A percentile compares a stretch with the other conserved stretches of the same genome.
These are phyloP conservation scores for Suhomyces anneliseae DNA, from an alignment of 1,139 yeast species.

Conservation along the genomic window DNA sequence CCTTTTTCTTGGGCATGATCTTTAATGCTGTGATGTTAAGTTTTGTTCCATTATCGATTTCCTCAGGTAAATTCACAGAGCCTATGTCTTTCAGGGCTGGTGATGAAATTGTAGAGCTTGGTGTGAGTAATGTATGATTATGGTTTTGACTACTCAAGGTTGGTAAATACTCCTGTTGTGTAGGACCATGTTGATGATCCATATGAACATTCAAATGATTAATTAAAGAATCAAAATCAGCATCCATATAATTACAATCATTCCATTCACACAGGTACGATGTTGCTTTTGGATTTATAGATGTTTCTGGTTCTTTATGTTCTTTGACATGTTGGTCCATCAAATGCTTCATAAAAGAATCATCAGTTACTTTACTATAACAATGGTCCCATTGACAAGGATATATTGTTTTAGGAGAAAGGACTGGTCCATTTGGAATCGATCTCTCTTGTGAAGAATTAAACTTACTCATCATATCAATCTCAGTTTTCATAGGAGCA, in stretches of 20 bases:
- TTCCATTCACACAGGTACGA: slow-evolving; percentile 68
- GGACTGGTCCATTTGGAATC: neutral
- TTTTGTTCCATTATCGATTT: neutral
- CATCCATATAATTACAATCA: slow-evolving; percentile 58
- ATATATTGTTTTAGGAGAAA: slow-evolving; percentile 9
- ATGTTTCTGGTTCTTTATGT: slow-evolving; percentile 18
- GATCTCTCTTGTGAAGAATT: slow-evolving; percentile 3
- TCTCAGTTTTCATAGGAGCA: neutral
- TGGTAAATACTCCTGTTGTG: slow-evolving; percentile 5
- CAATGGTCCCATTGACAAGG: slow-evolving; percentile 64
- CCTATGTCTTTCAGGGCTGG: slow-evolving; percentile 1
- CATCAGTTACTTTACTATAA: slow-evolving; percentile 37
- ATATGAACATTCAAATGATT: slow-evolving; percentile 62
- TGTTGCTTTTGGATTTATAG: slow-evolving; percentile 14
- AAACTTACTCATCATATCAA: slow-evolving; percentile 2
- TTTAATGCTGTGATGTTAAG: slow-evolving; percentile 37
- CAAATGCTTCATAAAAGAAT: slow-evolving; percentile 56
- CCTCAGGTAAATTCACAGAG: neutral
- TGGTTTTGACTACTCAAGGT: slow-evolving; percentile 10
- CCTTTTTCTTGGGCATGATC: slow-evolving; percentile 31
- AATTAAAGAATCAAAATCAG: slow-evolving; percentile 52
- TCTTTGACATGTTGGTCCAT: slow-evolving; percentile 54
- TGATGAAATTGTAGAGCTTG: slow-evolving; percentile 11
- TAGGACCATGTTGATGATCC: slow-evolving; percentile 11
- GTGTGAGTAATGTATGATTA: slow-evolving; percentile 15